phyloP scores from a whole-genome alignment of 106 monocot genomes.

The Dendrobium catenatum region DNA sequence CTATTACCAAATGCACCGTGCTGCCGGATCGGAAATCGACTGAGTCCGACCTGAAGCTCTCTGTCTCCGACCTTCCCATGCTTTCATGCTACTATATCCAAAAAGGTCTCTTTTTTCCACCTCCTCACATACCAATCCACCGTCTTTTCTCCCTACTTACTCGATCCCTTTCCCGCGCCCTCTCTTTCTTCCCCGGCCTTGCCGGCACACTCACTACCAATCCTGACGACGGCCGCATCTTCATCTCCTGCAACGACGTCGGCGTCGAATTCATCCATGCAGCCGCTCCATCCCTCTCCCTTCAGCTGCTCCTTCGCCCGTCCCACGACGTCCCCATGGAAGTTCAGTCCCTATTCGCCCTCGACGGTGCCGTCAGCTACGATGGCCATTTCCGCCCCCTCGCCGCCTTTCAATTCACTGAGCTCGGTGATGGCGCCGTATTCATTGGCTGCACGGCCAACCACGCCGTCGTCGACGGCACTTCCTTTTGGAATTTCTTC shows the following conservation, averaged over 20 bases:
- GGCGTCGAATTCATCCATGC: conserved; percentile 65
- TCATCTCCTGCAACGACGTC: conserved; percentile 56
- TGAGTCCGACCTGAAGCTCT: conserved; percentile 43
- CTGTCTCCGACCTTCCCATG: conserved; percentile 88
- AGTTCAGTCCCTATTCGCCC: conserved; percentile 51
- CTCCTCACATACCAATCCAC: conserved; percentile 21
- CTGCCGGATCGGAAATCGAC: conserved; percentile 40
- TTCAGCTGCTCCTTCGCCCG: conserved; percentile 24
- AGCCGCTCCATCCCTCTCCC: conserved; percentile 34
- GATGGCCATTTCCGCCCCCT: conserved; percentile 72
- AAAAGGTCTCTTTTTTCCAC: conserved; percentile 75
- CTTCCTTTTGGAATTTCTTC: conserved; percentile 95
- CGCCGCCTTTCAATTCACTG: conserved; percentile 72
- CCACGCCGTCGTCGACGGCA: conserved; percentile 85
- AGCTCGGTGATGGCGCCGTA: conserved; percentile 65
- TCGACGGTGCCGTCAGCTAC: conserved; percentile 56
- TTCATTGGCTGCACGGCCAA: conserved; percentile 72
- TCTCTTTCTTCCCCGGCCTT: conserved; percentile 60
- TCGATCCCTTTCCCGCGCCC: conserved; percentile 53
- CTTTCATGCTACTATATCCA: conserved; percentile 94
- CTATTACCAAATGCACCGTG: conserved; percentile 30
- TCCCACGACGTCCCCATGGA: conserved; percentile 41
- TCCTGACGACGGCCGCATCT: conserved; percentile 35
- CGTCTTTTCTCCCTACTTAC: conserved; percentile 35
- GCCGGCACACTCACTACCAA: conserved; percentile 67